phyloP scores from a whole-genome alignment of 305 asterid genomes.

The Fraxinus angustifolia region DNA sequence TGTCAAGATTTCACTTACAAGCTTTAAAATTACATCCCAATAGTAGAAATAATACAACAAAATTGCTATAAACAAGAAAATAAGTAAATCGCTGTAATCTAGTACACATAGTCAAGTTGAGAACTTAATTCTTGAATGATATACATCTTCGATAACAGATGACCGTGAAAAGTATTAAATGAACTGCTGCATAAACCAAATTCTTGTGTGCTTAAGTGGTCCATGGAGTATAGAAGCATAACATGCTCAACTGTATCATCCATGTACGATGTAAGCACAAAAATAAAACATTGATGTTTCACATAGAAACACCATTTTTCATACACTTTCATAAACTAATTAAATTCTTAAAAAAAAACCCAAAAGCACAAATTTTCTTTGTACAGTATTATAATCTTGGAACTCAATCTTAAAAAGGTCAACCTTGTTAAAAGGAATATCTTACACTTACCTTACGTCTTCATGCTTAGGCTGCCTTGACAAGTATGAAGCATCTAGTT shows the following conservation, averaged over 20 bases:
- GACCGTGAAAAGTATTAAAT: background rate
- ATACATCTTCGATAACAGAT: background rate
- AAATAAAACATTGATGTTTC: background rate
- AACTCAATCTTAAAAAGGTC: background rate
- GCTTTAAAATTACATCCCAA: background rate
- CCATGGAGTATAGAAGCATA: background rate
- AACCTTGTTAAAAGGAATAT: background rate
- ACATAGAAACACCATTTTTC: background rate
- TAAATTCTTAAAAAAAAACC: background rate
- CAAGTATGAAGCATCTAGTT: background rate
- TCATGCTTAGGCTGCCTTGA: background rate
- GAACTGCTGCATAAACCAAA: background rate
- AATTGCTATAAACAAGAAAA: background rate
- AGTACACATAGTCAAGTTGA: background rate
- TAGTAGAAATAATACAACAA: background rate
- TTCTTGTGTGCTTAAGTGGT: background rate
- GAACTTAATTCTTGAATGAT: background rate
- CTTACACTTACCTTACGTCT: background rate
- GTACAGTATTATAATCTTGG: background rate
- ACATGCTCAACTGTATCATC: background rate
- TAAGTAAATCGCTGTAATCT: background rate
- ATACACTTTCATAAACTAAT: background rate
- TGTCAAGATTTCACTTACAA: background rate
- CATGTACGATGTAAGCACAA: background rate
- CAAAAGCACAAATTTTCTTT: background rate